phyloP scores from a whole-genome alignment of 257 asterid species.

The Solanum bulbocastanum region DNA sequence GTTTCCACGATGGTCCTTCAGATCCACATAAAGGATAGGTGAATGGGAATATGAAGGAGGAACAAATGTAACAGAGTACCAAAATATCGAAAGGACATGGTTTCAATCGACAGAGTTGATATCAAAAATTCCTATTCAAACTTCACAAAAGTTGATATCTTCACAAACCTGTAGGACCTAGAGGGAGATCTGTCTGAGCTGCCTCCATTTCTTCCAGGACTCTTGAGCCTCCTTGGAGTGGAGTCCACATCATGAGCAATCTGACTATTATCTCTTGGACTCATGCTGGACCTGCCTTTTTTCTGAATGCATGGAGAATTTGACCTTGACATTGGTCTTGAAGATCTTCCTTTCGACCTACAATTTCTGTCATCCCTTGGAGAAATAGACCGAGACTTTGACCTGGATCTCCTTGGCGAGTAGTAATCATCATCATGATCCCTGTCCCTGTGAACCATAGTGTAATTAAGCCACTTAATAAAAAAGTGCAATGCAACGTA shows the following conservation, averaged over 20 bases:
- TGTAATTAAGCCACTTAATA: neutral
- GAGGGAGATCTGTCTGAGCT: conserved; percentile 45
- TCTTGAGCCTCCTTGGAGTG: conserved; percentile 28
- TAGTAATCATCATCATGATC: conserved; percentile 29
- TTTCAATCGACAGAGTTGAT: neutral
- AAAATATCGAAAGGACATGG: neutral
- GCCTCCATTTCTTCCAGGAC: conserved; percentile 35
- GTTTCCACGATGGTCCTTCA: neutral
- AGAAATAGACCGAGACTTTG: conserved; percentile 51
- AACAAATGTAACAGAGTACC: neutral
- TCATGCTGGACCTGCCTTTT: conserved; percentile 21
- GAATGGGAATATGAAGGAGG: neutral
- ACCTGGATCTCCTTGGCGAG: conserved; percentile 47
- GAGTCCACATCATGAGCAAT: conserved; percentile 11
- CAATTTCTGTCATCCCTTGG: conserved; percentile 30
- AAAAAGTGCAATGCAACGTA: neutral
- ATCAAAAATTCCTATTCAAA: neutral
- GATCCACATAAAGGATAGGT: neutral
- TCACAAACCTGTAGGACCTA: conserved; percentile 38
- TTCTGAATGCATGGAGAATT: conserved; percentile 36
- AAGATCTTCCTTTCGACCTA: conserved; percentile 29
- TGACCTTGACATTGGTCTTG: conserved; percentile 36
- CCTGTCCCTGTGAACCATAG: conserved; percentile 26
- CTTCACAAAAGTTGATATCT: neutral
- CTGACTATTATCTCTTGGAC: conserved; percentile 36